Base-by-base conservation (phyloP, 2,329 filamentous ascomycete species). In the Biscogniauxia sp. region DNA sequence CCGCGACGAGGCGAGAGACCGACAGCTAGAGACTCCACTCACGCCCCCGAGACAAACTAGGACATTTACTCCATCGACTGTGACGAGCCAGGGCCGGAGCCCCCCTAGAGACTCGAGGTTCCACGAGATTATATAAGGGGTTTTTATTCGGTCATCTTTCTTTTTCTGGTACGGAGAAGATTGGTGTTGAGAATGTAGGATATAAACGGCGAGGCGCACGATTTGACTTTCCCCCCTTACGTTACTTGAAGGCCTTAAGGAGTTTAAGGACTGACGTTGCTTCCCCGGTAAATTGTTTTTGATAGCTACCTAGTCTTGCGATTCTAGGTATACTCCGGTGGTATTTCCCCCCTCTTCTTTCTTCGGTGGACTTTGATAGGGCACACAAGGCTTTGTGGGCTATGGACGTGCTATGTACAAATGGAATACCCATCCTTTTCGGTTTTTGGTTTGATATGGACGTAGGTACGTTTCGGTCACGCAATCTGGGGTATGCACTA, bases 81-180 rank as follows among this genome's bases (percentile, higher is more conserved):
- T 32, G 11, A 32, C 28, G 28, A 32, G 28, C 11, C 28, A 77
- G 54, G 79, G 79, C 53, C 78, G 77, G 56, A 87, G 84, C 70
- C 84, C 84, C 0, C 80, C 75, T 4, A 76, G 85, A 57, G 83
- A 84, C 63, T 86, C 85, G 49, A 82, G 78, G 66, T 89, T 89
- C 65, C 77, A 77, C 54, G 86, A 89, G 74, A 81, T 83, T 63
- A 79, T 88, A 58, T 72, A 54, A 66, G 53, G 55, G 20, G 41
- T 20, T 17, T 23, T 54, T 6, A 25, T 37, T 8, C 57, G 45
- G 60, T 59, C 60, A 57, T 60, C n/a, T 61, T 49, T 41, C 56
- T 54, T 32, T 37, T 15, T 37, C 9, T 32, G 7, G 9, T 8
- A 13, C 2, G 28, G 28, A 32, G 11, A 7, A 7, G 28, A 32